Percentiles rank a stretch among this genome's conserved stretches.
phyloP scores from a whole-genome alignment of 805 yeast genomes.

The Hemisphaericaspora nanyangensis region DNA sequence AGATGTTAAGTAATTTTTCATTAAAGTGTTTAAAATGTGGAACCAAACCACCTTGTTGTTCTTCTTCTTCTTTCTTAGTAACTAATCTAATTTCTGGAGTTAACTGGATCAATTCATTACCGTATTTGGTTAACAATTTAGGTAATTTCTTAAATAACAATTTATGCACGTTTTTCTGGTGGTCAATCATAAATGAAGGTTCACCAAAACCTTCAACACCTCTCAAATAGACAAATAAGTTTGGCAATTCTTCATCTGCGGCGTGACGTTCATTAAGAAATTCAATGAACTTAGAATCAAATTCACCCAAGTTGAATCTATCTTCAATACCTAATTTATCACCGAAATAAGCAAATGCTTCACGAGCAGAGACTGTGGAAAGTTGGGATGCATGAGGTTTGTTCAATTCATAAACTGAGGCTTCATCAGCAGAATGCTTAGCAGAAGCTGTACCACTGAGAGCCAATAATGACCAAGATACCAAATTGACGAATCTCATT shows the following conservation, averaged over 20 bases:
- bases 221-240: slow-evolving; percentile 2
- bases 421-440: background rate
- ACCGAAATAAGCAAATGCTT: slow-evolving; percentile 42
- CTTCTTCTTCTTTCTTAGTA: too few species aligned
- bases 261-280: slow-evolving; percentile 18
- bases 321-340: slow-evolving; percentile 42
- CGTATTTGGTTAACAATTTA: slow-evolving; percentile 17
- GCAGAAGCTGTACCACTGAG: background rate
- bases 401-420: slow-evolving; percentile 1
- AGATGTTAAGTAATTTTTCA: slow-evolving; percentile 29
- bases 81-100: slow-evolving; percentile 25
- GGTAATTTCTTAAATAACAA: slow-evolving; percentile 4
- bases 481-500: slow-evolving; percentile 6
- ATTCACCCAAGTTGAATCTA: slow-evolving; percentile 26
- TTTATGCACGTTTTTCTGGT: background rate
- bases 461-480: slow-evolving; percentile 3
- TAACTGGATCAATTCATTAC: slow-evolving; percentile 13
- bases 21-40: slow-evolving; percentile 24
- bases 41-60: slow-evolving; percentile 1
- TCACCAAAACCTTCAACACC: background rate
- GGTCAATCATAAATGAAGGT: background rate
- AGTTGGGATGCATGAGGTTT: background rate
- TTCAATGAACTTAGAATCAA: slow-evolving; percentile 13
- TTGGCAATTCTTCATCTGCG: background rate
- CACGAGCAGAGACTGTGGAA: slow-evolving; percentile 6